These are phyloP conservation scores for Glarea lozoyensis DNA, from an alignment of 495 filamentous ascomycete species.

Conservation along the genomic window DNA sequence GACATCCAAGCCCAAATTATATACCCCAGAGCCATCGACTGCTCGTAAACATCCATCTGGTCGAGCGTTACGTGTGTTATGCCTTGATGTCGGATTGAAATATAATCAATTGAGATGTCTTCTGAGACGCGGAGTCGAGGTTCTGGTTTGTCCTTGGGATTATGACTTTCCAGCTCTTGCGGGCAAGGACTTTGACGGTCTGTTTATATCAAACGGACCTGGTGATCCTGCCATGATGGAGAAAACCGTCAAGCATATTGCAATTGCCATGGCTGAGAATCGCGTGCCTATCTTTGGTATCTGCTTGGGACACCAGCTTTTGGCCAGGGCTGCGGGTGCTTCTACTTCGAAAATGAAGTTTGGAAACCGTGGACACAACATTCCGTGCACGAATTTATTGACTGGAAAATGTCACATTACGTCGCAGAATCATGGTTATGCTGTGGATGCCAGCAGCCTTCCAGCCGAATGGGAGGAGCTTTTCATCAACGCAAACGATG, in stretches of 20 bases:
- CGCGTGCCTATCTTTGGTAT: slow-evolving; percentile 91
- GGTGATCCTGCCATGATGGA: slow-evolving; percentile 85
- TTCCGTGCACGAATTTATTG: slow-evolving; percentile 90
- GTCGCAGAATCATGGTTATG: slow-evolving; percentile 95
- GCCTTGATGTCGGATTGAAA: slow-evolving; percentile 93
- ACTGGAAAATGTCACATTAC: slow-evolving; percentile 97
- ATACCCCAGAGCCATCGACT: slow-evolving; percentile 54
- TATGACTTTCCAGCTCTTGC: slow-evolving; percentile 73
- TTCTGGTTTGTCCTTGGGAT: slow-evolving; percentile 91
- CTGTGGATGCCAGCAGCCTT: slow-evolving; percentile 71
- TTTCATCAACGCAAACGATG: slow-evolving; percentile 96
- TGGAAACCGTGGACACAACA: slow-evolving; percentile 97
- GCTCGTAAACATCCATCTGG: slow-evolving; percentile 81
- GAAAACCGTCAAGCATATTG: slow-evolving; percentile 65
- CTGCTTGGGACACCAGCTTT: slow-evolving; percentile 90
- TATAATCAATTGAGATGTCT: slow-evolving; percentile 95
- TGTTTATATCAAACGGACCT: slow-evolving; percentile 96
- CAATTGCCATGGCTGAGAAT: slow-evolving; percentile 60
- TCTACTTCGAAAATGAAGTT: slow-evolving; percentile 95
- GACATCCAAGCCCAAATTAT: slow-evolving; percentile 70
- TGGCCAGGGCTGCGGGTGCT: slow-evolving; percentile 84
- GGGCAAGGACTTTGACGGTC: slow-evolving; percentile 80
- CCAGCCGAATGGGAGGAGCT: slow-evolving; percentile 79
- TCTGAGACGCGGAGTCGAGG: slow-evolving; percentile 83
- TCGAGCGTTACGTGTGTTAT: slow-evolving; percentile 74